Evolutionary conservation across 768 basidiomycete species (phyloP), one percentile per base, ranked within the genome.

Genomic region (Pleurotus sapidus): DNA sequence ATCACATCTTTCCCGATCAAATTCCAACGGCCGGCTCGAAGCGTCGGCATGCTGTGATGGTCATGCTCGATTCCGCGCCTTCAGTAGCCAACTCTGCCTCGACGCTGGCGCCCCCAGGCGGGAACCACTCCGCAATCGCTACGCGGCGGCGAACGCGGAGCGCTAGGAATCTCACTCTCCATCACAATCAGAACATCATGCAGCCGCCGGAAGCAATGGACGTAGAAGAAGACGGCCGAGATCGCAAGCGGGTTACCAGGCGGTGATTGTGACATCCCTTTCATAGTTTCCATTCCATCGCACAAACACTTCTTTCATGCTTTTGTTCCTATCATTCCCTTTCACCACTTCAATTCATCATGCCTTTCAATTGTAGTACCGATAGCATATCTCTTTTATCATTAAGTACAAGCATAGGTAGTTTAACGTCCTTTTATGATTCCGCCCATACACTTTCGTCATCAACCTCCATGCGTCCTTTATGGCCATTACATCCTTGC

Each of bases 41-140:
- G 70, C 84, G 91, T 6, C 81, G 90, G 34, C 88, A 92, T 62
- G 87, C 88, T 0, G 79, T 88, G 64, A 89, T 91, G 85, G 84
- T 89, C 80, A 82, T 87, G 78, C 77, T 88, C 3, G 88, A 90
- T 61, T 73, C 86, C 0, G 64, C 76, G 14, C 63, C 79, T 3
- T 61, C 79, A 11, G 70, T 76, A 14, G 66, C 74, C n/a, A 65
- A 68, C 38, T 63, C 77, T 1, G 69, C 80, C 4, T 70, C 77
- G 12, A 66, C 74, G 15, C 37, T 65, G 56, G 23, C 24, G 14
- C 46, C 46, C 14, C 6, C 48, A 20, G 49, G 60, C 20, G 51
- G 56, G 17, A 58, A 38, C 51, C 60, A 59, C 39, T 67, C 69
- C 5, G 70, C 65, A 34, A 71, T 71, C 20, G 64, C 77, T 17